Conservation (phyloP, 2,329 filamentous ascomycete genomes). For the Trichophyton verrucosum region DNA sequence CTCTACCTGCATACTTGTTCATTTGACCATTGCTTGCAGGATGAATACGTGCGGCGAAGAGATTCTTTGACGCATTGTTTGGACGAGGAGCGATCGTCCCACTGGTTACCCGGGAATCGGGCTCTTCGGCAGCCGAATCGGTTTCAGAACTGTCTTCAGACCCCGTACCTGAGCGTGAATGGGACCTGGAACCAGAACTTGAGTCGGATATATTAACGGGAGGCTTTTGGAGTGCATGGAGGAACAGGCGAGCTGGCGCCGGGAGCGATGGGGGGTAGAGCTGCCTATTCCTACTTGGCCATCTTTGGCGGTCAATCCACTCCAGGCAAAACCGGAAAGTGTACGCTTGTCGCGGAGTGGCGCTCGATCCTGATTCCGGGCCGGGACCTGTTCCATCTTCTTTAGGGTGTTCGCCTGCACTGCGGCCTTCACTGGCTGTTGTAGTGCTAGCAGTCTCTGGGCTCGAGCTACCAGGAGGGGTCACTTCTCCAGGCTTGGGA, state of each 20-base stretch:
- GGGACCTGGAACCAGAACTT: constrained; percentile 12
- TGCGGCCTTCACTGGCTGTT: constrained; percentile 5
- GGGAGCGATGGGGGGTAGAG: constrained; percentile 47
- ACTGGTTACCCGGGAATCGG: constrained; percentile 7
- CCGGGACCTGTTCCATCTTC: neutral
- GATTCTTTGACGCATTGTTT: constrained; percentile 16
- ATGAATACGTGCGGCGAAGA: constrained; percentile 7
- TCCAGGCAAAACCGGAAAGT: constrained; percentile 60
- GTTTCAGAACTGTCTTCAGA: constrained; percentile 13
- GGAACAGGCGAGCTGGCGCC: constrained; percentile 41
- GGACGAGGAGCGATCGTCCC: constrained; percentile 14
- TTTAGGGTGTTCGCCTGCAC: constrained; percentile 24
- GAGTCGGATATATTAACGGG: constrained; percentile 9
- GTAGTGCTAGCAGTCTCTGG: constrained; percentile 4
- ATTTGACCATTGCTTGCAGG: constrained; percentile 10
- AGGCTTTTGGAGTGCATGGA: constrained; percentile 29
- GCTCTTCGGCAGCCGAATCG: constrained; percentile 10
- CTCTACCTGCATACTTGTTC: constrained; percentile 49
- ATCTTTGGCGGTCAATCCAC: constrained; percentile 44
- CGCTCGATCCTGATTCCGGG: neutral
- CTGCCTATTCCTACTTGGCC: constrained; percentile 39
- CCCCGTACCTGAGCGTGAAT: constrained; percentile 12
- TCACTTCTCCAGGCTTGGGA: constrained; percentile 33
- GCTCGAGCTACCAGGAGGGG: constrained; percentile 25
- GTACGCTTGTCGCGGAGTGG: constrained; percentile 38